Base-by-base conservation (phyloP, 441 rosid genomes). In the Manihot esculenta region DNA sequence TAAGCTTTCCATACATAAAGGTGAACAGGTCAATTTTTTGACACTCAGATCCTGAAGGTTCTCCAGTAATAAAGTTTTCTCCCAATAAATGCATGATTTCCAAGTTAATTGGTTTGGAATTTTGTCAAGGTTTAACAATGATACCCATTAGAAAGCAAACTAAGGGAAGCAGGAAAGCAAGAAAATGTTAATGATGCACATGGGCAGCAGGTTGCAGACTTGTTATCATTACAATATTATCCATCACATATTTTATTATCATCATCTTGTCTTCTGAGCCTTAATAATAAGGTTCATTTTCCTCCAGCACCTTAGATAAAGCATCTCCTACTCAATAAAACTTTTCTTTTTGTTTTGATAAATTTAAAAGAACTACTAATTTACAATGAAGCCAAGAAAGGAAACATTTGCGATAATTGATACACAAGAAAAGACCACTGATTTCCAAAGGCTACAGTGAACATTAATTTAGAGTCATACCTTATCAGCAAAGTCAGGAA, bases 401-500 rank as follows among this genome's bases (percentile, higher is more conserved):
- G 62, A 48, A 60, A 48, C 7, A 33, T 0, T 12, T 14, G 1
- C 8, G 42, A 38, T 3, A 4, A 10, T 8, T 38, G 30, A 27
- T 18, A 51, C 51, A 35, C 10, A 45, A 10, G 41, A 45, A 47
- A 30, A 53, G 33, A 35, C 41, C 4, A 35, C 41, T 6, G 5
- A 35, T 62, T 62, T 27, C 60, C 42, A 24, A 21, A 49, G 58
- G 12, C 4, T 7, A 54, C 10, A 67, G 54, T 75, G 47, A 27
- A 69, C 10, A 47, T 64, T 71, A 33, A 63, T 57, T 64, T 63
- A 44, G 48, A 21, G 35, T 42, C 66, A 59, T 85, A 88, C 94
- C 85, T 85, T 87, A 79, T 85, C 89, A 75, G 86, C 74, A 78
- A 84, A 84, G 51, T 79, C 78, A 27, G 88, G 88, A 64, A 80